These are phyloP conservation scores for Fusarium nodosum DNA, from an alignment of 2,329 filamentous ascomycete genomes.

Conservation along the genomic window DNA sequence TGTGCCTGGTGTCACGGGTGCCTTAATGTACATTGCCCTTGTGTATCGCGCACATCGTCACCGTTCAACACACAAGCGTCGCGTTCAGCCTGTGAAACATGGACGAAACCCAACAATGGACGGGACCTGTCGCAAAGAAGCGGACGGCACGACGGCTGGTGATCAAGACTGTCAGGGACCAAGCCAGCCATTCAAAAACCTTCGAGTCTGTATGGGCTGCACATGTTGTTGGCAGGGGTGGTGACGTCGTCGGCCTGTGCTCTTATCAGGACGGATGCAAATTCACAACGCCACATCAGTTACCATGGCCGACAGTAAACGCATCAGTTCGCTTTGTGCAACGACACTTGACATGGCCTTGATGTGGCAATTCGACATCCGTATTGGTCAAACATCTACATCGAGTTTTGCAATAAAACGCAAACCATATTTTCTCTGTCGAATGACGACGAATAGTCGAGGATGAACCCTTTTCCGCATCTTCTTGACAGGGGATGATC, in stretches of 20 bases:
- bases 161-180: conserved; percentile 29
- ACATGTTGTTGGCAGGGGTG: conserved; percentile 30
- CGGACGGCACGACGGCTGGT: conserved; percentile 23
- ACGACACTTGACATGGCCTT: conserved; percentile 12
- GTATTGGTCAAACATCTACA: conserved; percentile 3
- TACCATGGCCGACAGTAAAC: conserved; percentile 21
- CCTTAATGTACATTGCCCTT: conserved; percentile 6
- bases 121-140: conserved; percentile 26
- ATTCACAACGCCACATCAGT: conserved; percentile 37
- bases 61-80: conserved; percentile 8
- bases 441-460: conserved; percentile 32
- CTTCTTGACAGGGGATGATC: conserved; percentile 42
- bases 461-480: conserved; percentile 23
- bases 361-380: conserved; percentile 11
- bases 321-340: conserved; percentile 16
- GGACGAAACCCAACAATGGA: conserved; percentile 20
- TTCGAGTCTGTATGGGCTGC: conserved; percentile 23
- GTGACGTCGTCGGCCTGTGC: conserved; percentile 42
- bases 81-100: conserved; percentile 12
- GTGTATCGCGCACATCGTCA: conserved; percentile 5
- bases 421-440: conserved; percentile 22
- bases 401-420: conserved; percentile 14
- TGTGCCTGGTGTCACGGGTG: conserved; percentile 19
- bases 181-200: conserved; percentile 29
- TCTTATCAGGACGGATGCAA: conserved; percentile 31